phyloP scores from a whole-genome alignment of 164 flowering plant genomes.

The Stephania cephalantha region DNA sequence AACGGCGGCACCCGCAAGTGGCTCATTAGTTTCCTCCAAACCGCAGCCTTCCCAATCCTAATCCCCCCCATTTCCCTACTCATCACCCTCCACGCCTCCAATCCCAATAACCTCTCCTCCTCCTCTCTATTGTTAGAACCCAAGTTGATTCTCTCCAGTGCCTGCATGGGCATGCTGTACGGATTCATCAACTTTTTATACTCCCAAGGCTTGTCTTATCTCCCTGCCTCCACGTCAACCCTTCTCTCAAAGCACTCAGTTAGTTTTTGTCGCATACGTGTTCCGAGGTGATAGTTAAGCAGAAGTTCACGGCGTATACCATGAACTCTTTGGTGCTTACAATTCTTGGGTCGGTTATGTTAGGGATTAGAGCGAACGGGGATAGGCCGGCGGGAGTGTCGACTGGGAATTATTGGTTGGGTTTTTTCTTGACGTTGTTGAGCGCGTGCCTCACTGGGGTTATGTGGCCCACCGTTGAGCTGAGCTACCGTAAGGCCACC shows the following conservation, averaged over 20 bases:
- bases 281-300: conserved; percentile 47
- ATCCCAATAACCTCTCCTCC: background rate
- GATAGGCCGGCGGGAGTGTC: conserved; percentile 35
- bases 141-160: conserved; percentile 21
- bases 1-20: conserved; percentile 10
- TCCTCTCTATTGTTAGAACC: background rate
- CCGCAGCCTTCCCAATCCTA: background rate
- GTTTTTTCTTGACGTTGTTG: conserved; percentile 39
- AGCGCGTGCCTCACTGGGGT: conserved; percentile 38
- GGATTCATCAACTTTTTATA: conserved; percentile 48
- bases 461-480: conserved; percentile 36
- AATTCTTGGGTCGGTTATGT: conserved; percentile 32
- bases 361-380: conserved; percentile 29
- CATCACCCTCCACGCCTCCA: no score
- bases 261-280: conserved; percentile 48
- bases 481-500: conserved; percentile 35
- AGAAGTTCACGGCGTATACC: conserved; percentile 39
- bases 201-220: conserved; percentile 33
- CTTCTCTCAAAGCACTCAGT: conserved; percentile 40
- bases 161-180: conserved; percentile 32
- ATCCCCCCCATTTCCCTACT: background rate
- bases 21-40: background rate
- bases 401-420: conserved; percentile 21
- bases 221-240: conserved; percentile 49
- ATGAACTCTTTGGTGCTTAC: conserved; percentile 42